These are phyloP conservation scores for Microthlaspi erraticum DNA, from an alignment of 345 rosid genomes.

Conservation along the genomic window DNA sequence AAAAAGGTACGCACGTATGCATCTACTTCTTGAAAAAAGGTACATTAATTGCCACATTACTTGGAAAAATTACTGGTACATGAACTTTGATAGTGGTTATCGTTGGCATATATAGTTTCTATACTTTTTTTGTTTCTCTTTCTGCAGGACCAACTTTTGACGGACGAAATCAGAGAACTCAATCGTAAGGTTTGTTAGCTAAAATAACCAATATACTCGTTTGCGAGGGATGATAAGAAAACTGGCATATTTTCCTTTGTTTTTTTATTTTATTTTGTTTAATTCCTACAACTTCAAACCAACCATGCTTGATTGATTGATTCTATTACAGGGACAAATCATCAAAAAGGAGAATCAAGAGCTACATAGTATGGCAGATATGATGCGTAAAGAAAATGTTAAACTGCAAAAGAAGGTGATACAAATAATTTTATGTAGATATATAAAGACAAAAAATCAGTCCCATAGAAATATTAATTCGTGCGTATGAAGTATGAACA, in stretches of 20 bases:
- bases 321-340: conserved; percentile 59
- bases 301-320: conserved; percentile 21
- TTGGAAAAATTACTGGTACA: neutral
- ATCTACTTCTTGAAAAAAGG: neutral
- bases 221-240: neutral
- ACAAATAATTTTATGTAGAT: neutral
- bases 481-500: no score
- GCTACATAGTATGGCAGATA: conserved; percentile 55
- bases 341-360: conserved; percentile 66
- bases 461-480: neutral
- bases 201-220: neutral
- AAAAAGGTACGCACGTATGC: conserved; percentile 61
- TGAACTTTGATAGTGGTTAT: no score
- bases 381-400: conserved; percentile 57
- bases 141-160: conserved; percentile 65
- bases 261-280: neutral
- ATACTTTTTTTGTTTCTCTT: neutral
- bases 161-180: conserved; percentile 68
- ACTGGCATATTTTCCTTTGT: neutral
- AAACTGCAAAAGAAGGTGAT: conserved; percentile 52
- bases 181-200: conserved; percentile 57
- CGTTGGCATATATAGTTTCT: neutral
- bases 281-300: neutral
- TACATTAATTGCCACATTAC: neutral
- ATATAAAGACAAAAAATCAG: neutral